Evolutionary conservation across 1,284 basidiomycete genomes (phyloP).

Genomic region (Austroboletus olivaceoglutinosus): DNA sequence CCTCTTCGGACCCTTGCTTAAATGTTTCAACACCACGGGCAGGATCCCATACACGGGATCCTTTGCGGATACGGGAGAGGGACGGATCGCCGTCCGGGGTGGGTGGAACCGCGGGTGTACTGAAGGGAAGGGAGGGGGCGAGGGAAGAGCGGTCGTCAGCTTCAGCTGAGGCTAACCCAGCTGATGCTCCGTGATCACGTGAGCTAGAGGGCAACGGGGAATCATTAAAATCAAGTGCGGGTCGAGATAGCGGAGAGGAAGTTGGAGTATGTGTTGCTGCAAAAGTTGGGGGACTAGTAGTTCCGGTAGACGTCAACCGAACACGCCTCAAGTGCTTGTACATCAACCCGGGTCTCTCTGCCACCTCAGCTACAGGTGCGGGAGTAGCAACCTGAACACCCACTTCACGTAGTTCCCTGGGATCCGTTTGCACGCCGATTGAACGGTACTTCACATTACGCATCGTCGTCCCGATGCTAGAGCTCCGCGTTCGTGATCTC

Average conservation of each 20-base stretch:
- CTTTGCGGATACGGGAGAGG: slow-evolving; percentile 26
- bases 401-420: slow-evolving; percentile 21
- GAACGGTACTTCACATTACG: slow-evolving; percentile 24
- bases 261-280: slow-evolving; percentile 27
- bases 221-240: neutral
- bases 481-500: slow-evolving; percentile 23
- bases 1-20: slow-evolving; percentile 80
- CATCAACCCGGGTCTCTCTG: slow-evolving; percentile 15
- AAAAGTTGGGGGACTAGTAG: slow-evolving; percentile 25
- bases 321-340: slow-evolving; percentile 32
- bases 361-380: slow-evolving; percentile 14
- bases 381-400: slow-evolving; percentile 24
- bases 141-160: neutral
- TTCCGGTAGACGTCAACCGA: slow-evolving; percentile 35
- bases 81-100: slow-evolving; percentile 43
- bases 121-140: slow-evolving; percentile 32
- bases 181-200: neutral
- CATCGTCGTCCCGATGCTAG: slow-evolving; percentile 10
- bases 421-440: slow-evolving; percentile 32
- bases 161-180: slow-evolving; percentile 2
- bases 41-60: slow-evolving; percentile 72
- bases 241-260: slow-evolving; percentile 1
- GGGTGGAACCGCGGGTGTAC: slow-evolving; percentile 49
- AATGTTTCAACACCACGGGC: slow-evolving; percentile 76
- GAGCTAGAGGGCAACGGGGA: neutral